Evolutionary conservation across 345 rosid species (phyloP).

Genomic region (Passiflora organensis): DNA sequence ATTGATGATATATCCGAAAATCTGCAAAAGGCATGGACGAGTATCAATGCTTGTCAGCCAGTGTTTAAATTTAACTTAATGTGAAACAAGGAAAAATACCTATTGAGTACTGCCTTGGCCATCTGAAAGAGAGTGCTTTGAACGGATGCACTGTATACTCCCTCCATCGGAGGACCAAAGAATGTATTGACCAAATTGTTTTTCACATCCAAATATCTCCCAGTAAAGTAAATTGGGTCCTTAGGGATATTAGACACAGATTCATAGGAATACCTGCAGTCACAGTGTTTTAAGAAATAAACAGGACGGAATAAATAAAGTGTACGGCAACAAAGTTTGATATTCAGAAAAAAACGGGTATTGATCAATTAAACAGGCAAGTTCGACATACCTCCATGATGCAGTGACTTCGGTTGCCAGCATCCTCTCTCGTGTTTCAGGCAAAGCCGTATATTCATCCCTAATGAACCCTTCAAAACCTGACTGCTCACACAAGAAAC

Average conservation of each 20-base stretch:
- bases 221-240: conserved; percentile 54
- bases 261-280: conserved; percentile 65
- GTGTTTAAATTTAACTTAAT: background rate
- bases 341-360: too few species aligned
- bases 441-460: conserved; percentile 81
- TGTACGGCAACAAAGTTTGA: background rate
- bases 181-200: conserved; percentile 52
- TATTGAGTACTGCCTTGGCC: conserved; percentile 68
- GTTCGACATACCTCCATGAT: conserved; percentile 63
- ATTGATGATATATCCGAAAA: conserved; percentile 62
- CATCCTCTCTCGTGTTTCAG: conserved; percentile 86
- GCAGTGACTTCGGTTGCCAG: conserved; percentile 88
- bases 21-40: conserved; percentile 33
- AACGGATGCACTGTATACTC: conserved; percentile 94
- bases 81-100: conserved; percentile 37
- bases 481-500: conserved; percentile 54
- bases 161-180: conserved; percentile 77
- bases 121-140: conserved; percentile 83
- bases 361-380: background rate
- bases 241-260: conserved; percentile 54
- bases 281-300: conserved; percentile 18
- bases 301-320: background rate
- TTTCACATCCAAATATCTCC: conserved; percentile 57
- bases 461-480: conserved; percentile 90
- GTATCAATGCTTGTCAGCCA: background rate